Evolutionary conservation across 352 stramenopile species (phyloP), one percentile per base, ranked within the genome.

Genomic region (Thalassiosira mediterranea): DNA sequence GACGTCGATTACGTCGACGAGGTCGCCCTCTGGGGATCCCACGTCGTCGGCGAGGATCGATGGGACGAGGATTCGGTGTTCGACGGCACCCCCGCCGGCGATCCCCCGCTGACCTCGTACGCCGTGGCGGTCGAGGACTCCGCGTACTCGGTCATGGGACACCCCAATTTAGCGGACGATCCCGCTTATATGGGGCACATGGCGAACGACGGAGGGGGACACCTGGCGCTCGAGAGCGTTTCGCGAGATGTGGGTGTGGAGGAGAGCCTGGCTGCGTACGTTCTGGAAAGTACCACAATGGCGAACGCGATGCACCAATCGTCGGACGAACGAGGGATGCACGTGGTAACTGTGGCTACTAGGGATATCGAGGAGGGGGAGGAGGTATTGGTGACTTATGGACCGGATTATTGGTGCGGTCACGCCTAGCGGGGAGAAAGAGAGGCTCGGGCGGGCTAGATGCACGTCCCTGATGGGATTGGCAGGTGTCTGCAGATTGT

Each of bases 321-420:
- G n/a, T 31, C 71, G 31, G 42, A 40, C 19, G 66, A 64, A 44
- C 26, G 40, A 46, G 65, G 34, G 32, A 57, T 49, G 26, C 72
- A 81, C 46, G 52, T 77, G 59, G 66, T 56, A 19, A 81, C 72
- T n/a, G 72, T 81, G 29, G 72, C 72, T 13, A 68, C 29, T 21
- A 65, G 59, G 32, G 58, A 76, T 64, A 81, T 81, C 38, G 26
- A 38, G 28, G 51, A 44, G 48, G 66, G 66, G 31, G 72, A 81
- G 34, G 72, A 81, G 31, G 68, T 81, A 46, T 64, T 77, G 10
- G 66, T 81, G 13, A 77, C 58, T 29, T 81, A 81, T 62, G 72
- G 72, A n/a, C 65, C 72, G 7, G 72, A 60, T 17, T 60, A 60
- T 60, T 60, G 52, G 52, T 42, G 7, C 7, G 34, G 34, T 7